Percentiles rank a stretch among this genome's conserved stretches.
Evolutionary conservation across 305 asterid species (phyloP).

Genomic region (Plantago rigida): DNA sequence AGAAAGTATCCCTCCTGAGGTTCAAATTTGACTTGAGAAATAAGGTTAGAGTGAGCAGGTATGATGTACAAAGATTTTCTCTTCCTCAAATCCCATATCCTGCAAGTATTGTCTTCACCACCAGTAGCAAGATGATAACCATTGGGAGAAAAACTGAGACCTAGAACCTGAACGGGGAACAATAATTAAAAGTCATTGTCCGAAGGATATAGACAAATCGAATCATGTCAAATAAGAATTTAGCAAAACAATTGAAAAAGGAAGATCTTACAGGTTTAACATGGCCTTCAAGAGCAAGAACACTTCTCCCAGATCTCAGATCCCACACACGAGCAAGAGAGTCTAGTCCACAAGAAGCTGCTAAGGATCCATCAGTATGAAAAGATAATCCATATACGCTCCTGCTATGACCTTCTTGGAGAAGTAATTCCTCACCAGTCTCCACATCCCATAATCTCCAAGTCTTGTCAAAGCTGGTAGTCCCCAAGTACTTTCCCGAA

Average conservation of each 20-base stretch:
- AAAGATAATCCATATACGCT: conserved; percentile 80
- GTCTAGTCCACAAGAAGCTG: conserved; percentile 88
- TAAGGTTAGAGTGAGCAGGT: conserved; percentile 87
- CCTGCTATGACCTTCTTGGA: conserved; percentile 97
- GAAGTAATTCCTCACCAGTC: conserved; percentile 85
- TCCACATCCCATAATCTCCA: conserved; percentile 98
- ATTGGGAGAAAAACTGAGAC: conserved; percentile 74
- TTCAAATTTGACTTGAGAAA: conserved; percentile 88
- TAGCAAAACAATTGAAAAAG: conserved; percentile 14
- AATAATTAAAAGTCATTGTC: neutral
- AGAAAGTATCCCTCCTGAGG: conserved; percentile 86
- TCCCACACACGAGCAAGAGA: conserved; percentile 96
- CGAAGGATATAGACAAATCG: neutral
- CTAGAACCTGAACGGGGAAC: conserved; percentile 50
- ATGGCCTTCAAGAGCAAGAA: conserved; percentile 85
- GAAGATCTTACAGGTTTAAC: conserved; percentile 64
- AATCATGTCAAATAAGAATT: neutral
- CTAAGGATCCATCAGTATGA: conserved; percentile 87
- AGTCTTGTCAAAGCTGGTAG: conserved; percentile 83
- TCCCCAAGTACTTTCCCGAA: conserved; percentile 79
- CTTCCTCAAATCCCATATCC: conserved; percentile 92
- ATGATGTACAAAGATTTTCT: conserved; percentile 58
- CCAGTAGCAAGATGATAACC: conserved; percentile 92
- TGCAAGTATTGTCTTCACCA: conserved; percentile 92
- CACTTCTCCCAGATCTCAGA: conserved; percentile 79